Percentiles rank a stretch among this genome's conserved stretches.
Evolutionary conservation across 2,329 filamentous ascomycete species (phyloP).

Genomic region (Fusarium coicis): DNA sequence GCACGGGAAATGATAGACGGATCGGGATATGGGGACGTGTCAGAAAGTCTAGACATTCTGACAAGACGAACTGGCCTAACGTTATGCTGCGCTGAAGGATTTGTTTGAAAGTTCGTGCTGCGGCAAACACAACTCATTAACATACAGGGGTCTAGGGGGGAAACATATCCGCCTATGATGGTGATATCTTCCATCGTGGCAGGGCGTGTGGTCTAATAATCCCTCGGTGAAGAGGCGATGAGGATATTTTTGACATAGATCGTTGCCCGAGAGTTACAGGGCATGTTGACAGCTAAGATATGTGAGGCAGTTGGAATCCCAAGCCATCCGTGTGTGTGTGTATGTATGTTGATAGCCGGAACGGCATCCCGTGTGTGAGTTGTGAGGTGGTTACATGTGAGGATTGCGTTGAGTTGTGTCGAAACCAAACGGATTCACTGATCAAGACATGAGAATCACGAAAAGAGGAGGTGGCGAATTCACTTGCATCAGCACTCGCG

Average conservation of each 20-base stretch:
- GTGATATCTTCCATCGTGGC: neutral
- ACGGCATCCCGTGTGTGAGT: neutral
- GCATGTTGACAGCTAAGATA: neutral
- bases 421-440: neutral
- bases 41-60: neutral
- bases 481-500: neutral
- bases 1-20: constrained; percentile 20
- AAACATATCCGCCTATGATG: neutral
- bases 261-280: neutral
- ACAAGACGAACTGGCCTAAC: neutral
- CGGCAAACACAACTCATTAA: neutral
- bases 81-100: neutral
- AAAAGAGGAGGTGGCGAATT: constrained; percentile 30
- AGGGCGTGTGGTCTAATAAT: constrained; percentile 15
- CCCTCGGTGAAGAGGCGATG: constrained; percentile 3
- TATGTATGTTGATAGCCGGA: neutral
- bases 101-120: neutral
- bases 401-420: neutral
- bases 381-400: neutral
- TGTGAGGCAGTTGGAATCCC: neutral
- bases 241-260: constrained; percentile 12
- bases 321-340: neutral
- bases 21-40: constrained; percentile 7
- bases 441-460: constrained; percentile 14
- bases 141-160: neutral